Base-by-base conservation (phyloP, 2,329 filamentous ascomycete genomes). In the Beauveria pseudobassiana region DNA sequence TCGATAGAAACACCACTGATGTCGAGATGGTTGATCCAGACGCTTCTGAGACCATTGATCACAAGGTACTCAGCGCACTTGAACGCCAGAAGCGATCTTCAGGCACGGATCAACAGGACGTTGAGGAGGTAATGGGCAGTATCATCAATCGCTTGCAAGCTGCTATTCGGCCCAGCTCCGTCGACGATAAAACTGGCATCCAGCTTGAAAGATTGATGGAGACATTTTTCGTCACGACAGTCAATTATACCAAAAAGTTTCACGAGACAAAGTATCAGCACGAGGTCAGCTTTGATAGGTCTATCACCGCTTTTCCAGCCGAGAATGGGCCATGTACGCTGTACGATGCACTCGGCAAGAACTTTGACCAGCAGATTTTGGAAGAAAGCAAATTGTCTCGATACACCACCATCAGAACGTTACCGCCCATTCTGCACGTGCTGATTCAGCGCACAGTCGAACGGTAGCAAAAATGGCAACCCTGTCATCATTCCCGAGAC, bases 71-170 rank as follows among this genome's bases (percentile, higher is more conserved):
- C 51, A 76, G 69, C 61, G 80, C 74, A 5, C 75, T 78, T 28
- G 80, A 78, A 67, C 77, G 75, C 68, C 77, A 76, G 69, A 77
- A 77, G 60, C 65, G 77, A 68, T 76, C 75, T 38, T 79, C 78
- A 10, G 81, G 81, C 3, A 84, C 81, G 0, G 80, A 91, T 40
- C 95, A 99, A 70, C 93, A 99, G 75, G 95, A 99, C 74, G 93
- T 97, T 5, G 92, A 92, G 14, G 95, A 99, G 74, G 93, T 97
- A 51, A 93, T 97, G 77, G 91, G 91, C 63, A 95, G 93, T 69
- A 90, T 96, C 28, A 85, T 97, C 63, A 92, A 93, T 70, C 89
- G 95, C 56, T 80, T 97, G n/a, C 90, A 95, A 69, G 92, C 90
- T 58, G 93, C 93, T 2, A 93, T 98, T 69, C 87, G 83, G 62